A percentile compares a stretch with the other conserved stretches of the same genome.
phyloP scores from a whole-genome alignment of 148 eudicot genomes.

The Fagopyrum tataricum region DNA sequence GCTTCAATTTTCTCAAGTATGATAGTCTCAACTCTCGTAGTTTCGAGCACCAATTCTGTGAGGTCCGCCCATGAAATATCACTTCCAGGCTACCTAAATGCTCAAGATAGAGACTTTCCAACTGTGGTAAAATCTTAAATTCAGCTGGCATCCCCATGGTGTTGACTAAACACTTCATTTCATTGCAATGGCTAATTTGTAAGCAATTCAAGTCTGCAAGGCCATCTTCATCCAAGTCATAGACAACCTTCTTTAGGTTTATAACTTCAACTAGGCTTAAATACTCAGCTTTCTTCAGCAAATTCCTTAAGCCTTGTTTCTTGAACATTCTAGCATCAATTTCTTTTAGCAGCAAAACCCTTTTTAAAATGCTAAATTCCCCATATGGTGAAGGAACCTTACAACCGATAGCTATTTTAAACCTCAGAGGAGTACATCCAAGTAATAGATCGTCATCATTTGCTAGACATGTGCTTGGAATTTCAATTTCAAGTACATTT shows the following conservation, averaged over 20 bases:
- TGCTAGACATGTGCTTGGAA: neutral
- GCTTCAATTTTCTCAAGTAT: neutral
- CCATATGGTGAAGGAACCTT: neutral
- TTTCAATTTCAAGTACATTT: conserved; percentile 7
- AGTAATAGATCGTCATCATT: neutral
- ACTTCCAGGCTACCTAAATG: neutral
- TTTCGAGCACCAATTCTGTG: conserved; percentile 3
- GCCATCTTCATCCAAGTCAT: conserved; percentile 9
- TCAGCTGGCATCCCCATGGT: conserved; percentile 10
- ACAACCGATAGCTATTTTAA: conserved; percentile 1
- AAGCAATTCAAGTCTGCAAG: conserved; percentile 6
- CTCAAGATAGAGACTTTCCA: conserved; percentile 1
- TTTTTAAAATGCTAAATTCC: neutral
- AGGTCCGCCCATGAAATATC: neutral
- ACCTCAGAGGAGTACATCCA: neutral
- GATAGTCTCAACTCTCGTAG: neutral
- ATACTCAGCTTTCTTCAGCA: neutral
- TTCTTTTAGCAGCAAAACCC: neutral
- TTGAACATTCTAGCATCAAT: conserved; percentile 3
- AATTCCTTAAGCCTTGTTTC: conserved; percentile 3
- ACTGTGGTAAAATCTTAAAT: neutral
- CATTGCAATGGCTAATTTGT: conserved; percentile 8
- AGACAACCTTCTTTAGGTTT: neutral
- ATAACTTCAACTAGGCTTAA: conserved; percentile 1
- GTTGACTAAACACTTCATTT: conserved; percentile 3